Conservation (phyloP, 768 basidiomycete genomes). For the Artomyces pyxidatus region DNA sequence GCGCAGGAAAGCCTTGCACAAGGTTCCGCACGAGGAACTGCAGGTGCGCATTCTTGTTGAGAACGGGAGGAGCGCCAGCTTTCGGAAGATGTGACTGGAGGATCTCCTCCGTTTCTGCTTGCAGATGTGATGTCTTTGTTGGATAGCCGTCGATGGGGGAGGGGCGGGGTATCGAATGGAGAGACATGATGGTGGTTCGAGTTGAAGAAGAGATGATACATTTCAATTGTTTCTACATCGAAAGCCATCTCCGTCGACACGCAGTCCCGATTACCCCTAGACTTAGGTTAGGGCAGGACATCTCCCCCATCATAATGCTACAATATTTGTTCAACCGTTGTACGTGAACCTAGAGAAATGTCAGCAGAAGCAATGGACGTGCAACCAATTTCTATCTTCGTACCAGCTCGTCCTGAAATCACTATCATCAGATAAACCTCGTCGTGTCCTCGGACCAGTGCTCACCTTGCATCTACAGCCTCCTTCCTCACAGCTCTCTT, state of each 20-base stretch:
- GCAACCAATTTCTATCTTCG: background rate
- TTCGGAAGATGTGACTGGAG: conserved; percentile 48
- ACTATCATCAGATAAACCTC: background rate
- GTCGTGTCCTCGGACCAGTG: background rate
- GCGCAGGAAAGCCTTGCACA: conserved; percentile 69
- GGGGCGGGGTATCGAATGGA: conserved; percentile 16
- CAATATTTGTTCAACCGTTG: background rate
- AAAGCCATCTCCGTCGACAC: too few relatives aligned
- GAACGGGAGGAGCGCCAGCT: conserved; percentile 24
- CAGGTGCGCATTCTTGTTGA: conserved; percentile 63
- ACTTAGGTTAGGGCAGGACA: too few relatives aligned
- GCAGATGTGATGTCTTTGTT: conserved; percentile 54
- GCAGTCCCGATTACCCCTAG: too few relatives aligned
- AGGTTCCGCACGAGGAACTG: conserved; percentile 68
- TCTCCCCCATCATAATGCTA: too few relatives aligned
- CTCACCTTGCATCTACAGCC: conserved; percentile 73
- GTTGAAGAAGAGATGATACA: background rate
- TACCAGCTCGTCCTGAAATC: background rate
- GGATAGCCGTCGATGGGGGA: conserved; percentile 50
- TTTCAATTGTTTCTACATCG: background rate
- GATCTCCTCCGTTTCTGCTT: conserved; percentile 58
- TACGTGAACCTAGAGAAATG: background rate
- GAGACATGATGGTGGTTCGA: background rate
- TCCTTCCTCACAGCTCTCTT: conserved; percentile 75
- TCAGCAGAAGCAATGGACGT: background rate